phyloP scores from a whole-genome alignment of 1,284 basidiomycete species.

The Macrocystidia cucumis region DNA sequence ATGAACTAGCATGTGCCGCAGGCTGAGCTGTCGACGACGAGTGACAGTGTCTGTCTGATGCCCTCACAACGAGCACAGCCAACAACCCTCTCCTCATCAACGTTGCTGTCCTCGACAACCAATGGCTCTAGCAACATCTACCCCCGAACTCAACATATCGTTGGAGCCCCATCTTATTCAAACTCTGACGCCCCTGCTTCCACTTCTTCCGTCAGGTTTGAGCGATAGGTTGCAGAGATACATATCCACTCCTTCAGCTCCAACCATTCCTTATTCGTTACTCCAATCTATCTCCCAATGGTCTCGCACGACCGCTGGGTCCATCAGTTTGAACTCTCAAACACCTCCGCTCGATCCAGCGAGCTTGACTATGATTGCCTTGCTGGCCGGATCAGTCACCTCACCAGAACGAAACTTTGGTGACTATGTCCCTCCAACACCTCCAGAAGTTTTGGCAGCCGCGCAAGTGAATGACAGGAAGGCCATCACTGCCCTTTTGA shows the following conservation, averaged over 20 bases:
- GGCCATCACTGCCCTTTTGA: conserved; percentile 60
- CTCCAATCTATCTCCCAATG: conserved; percentile 59
- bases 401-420: conserved; percentile 67
- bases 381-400: conserved; percentile 68
- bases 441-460: conserved; percentile 33
- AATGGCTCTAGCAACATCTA: too few species aligned
- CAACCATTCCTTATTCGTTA: conserved; percentile 52
- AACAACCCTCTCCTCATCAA: too few species aligned
- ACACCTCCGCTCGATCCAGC: conserved; percentile 39
- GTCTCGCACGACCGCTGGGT: conserved; percentile 47
- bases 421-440: conserved; percentile 31
- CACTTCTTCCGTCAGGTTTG: conserved; percentile 38
- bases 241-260: conserved; percentile 20
- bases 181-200: conserved; percentile 34
- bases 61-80: conserved; percentile 5
- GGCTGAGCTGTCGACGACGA: too few species aligned
- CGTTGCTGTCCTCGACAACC: too few species aligned
- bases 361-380: conserved; percentile 61
- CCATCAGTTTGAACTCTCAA: conserved; percentile 30
- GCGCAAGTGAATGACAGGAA: conserved; percentile 47
- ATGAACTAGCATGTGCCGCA: too few species aligned
- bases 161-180: conserved; percentile 56
- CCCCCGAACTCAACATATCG: conserved; percentile 46
- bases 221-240: conserved; percentile 30
- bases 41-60: background rate